phyloP scores from a whole-genome alignment of 176 grass and related monocot species.

The Oryza officinalis region DNA sequence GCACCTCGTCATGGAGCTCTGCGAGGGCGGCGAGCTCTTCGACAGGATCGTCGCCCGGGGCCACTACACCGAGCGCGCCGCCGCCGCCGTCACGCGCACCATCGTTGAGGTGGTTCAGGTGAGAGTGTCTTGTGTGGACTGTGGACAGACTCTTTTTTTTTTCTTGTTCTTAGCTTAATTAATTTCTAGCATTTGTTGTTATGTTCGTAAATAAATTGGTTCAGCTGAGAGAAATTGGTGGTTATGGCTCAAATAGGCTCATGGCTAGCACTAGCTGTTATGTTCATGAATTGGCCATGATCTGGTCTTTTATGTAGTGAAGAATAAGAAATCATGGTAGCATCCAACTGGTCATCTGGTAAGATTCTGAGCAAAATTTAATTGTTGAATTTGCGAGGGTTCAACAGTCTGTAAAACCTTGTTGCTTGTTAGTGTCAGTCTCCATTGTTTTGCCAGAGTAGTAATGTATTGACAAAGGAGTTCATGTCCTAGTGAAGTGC shows the following conservation, averaged over 20 bases:
- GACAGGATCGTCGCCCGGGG: conserved; percentile 90
- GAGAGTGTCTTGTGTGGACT: not conserved
- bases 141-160: not conserved
- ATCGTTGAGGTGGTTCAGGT: conserved; percentile 99
- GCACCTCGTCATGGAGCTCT: conserved; percentile 98
- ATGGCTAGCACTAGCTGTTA: not conserved
- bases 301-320: not conserved
- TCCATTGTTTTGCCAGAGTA: not conserved
- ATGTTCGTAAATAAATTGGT: not conserved
- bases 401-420: not conserved
- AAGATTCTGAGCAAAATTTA: not conserved
- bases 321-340: not conserved
- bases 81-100: conserved; percentile 75
- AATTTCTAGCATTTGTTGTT: conserved; percentile 1
- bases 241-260: conserved; percentile 10
- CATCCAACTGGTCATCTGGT: conserved; percentile 6
- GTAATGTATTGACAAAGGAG: not conserved
- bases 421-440: not conserved
- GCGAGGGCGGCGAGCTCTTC: conserved; percentile 96
- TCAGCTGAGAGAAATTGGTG: not conserved
- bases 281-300: conserved; percentile 9
- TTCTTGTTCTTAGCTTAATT: not conserved
- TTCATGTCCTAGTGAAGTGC: not conserved
- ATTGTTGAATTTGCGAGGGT: not conserved
- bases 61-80: conserved; percentile 88